Conservation (phyloP, 2,329 filamentous ascomycete genomes). For the Fusarium sublunatum region DNA sequence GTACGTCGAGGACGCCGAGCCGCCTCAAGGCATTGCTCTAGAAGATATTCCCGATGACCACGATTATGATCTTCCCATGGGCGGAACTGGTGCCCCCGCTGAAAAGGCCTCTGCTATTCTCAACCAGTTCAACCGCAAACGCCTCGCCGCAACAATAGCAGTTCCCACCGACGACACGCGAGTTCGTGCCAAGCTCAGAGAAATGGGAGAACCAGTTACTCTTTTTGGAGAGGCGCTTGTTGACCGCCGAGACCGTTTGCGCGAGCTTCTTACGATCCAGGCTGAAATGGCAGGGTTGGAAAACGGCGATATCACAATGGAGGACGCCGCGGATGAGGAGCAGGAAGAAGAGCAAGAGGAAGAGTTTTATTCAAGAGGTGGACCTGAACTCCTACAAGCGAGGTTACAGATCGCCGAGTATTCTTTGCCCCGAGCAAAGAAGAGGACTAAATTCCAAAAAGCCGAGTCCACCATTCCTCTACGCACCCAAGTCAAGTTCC, state of each 20-base stretch:
- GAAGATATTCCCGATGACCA: slow-evolving; percentile 73
- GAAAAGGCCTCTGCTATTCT: slow-evolving; percentile 88
- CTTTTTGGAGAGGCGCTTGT: slow-evolving; percentile 90
- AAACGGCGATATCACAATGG: slow-evolving; percentile 70
- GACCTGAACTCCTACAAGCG: slow-evolving; percentile 77
- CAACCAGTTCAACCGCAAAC: slow-evolving; percentile 90
- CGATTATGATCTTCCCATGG: slow-evolving; percentile 82
- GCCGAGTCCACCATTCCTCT: slow-evolving; percentile 85
- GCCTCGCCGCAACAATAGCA: slow-evolving; percentile 85
- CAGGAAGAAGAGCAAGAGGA: slow-evolving; percentile 82
- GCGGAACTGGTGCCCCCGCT: slow-evolving; percentile 73
- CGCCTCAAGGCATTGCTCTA: slow-evolving; percentile 62
- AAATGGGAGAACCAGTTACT: slow-evolving; percentile 92
- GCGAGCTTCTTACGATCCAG: slow-evolving; percentile 81
- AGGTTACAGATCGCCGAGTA: slow-evolving; percentile 83
- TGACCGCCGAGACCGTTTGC: slow-evolving; percentile 86
- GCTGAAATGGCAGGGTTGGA: slow-evolving; percentile 70
- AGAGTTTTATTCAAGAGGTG: slow-evolving; percentile 93
- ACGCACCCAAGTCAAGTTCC: slow-evolving; percentile 90
- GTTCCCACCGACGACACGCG: slow-evolving; percentile 94
- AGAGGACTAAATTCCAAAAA: slow-evolving; percentile 80
- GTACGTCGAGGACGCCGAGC: slow-evolving; percentile 87
- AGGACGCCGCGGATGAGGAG: slow-evolving; percentile 68
- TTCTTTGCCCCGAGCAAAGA: slow-evolving; percentile 84
- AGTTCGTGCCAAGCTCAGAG: slow-evolving; percentile 82